Percentiles rank a stretch among this genome's conserved stretches.
These are phyloP conservation scores for Nakazawaea wyomingensis DNA, from an alignment of 805 yeast genomes.

Conservation along the genomic window DNA sequence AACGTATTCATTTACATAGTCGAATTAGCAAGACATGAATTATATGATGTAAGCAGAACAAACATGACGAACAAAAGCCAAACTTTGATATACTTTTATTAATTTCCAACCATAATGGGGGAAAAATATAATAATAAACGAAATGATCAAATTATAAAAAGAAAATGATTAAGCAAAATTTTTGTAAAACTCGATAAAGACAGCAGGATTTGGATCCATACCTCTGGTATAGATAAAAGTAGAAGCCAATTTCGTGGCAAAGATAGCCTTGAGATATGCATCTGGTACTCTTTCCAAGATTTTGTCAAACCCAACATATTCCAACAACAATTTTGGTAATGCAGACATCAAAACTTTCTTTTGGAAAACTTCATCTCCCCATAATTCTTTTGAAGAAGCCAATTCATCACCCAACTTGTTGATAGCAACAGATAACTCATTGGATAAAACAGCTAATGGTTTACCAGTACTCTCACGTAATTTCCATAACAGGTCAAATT, in stretches of 20 bases:
- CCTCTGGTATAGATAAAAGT: constrained; percentile 82
- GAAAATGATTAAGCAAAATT: neutral
- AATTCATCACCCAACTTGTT: constrained; percentile 83
- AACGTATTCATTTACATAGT: too few species aligned
- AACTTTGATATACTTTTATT: too few species aligned
- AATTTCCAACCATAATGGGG: too few species aligned
- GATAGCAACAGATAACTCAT: constrained; percentile 74
- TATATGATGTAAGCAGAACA: too few species aligned
- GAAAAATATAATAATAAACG: neutral
- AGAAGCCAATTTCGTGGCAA: constrained; percentile 82
- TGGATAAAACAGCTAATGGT: constrained; percentile 69
- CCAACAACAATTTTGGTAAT: constrained; percentile 67
- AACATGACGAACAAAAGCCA: too few species aligned
- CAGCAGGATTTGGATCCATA: constrained; percentile 73
- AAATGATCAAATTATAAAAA: neutral
- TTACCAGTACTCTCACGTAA: constrained; percentile 60
- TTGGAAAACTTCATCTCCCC: constrained; percentile 80
- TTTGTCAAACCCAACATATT: constrained; percentile 58
- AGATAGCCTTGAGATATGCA: constrained; percentile 80
- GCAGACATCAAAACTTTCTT: constrained; percentile 71
- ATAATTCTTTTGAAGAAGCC: constrained; percentile 71
- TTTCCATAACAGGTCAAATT: constrained; percentile 84
- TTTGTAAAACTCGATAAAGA: constrained; percentile 52
- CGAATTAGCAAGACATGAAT: too few species aligned
- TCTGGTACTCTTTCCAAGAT: constrained; percentile 79